phyloP scores from a whole-genome alignment of 371 early-diverging fungal species.

The Haplosporangium sp. region DNA sequence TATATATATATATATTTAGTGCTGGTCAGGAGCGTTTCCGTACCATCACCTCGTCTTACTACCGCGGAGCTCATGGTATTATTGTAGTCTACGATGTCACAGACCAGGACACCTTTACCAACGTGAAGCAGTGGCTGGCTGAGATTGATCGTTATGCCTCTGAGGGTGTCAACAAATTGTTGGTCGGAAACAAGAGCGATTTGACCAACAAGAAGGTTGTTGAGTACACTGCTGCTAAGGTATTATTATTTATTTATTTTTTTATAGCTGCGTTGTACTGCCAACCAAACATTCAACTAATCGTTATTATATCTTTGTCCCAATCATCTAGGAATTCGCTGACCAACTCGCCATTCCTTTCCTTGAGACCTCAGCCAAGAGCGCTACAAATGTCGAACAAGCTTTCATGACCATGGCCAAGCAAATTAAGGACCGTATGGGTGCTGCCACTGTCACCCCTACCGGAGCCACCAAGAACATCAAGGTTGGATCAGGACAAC shows the following conservation, averaged over 20 bases:
- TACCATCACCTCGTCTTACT: constrained; percentile 99
- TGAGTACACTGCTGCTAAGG: constrained; percentile 79
- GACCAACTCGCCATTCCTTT: constrained; percentile 89
- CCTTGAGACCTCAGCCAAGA: constrained; percentile 95
- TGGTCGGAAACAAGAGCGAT: constrained; percentile 99
- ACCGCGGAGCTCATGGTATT: constrained; percentile 99
- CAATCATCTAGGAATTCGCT: constrained; percentile 76
- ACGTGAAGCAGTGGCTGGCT: constrained; percentile 95
- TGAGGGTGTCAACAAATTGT: constrained; percentile 91
- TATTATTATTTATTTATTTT: background rate
- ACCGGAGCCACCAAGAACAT: constrained; percentile 52
- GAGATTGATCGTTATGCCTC: constrained; percentile 98
- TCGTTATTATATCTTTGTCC: background rate
- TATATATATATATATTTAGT: constrained; percentile 62
- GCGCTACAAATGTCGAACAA: constrained; percentile 94
- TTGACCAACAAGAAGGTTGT: constrained; percentile 90
- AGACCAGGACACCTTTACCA: constrained; percentile 94
- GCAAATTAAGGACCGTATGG: constrained; percentile 69
- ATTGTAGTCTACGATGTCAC: constrained; percentile 99
- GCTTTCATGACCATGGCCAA: constrained; percentile 96
- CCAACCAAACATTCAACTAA: too few relatives aligned
- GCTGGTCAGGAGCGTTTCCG: constrained; percentile 99
- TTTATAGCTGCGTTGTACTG: background rate
- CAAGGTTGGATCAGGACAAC: constrained; percentile 56
- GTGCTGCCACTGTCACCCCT: constrained; percentile 47